Base-by-base conservation (phyloP, 1,284 basidiomycete species). In the Rhodotorula sp. region DNA sequence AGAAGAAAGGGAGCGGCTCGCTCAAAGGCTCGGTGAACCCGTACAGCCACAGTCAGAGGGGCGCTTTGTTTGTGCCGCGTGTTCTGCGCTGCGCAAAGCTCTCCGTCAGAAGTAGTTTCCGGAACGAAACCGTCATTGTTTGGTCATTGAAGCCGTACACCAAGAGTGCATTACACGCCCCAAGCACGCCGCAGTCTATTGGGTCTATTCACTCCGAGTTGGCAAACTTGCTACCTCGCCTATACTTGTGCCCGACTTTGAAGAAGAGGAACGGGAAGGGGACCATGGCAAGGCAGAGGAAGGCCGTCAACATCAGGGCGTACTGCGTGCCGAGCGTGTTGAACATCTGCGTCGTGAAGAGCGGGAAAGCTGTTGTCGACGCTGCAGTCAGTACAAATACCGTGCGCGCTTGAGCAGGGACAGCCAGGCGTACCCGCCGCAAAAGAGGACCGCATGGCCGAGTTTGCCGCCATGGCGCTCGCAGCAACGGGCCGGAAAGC, bases 381-480 rank as follows among this genome's bases (percentile, higher is more conserved):
- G 46, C 2, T 7, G 17, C 5, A 16, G 21, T 16, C 17, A 27
- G 45, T 25, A 14, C 14, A 34, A 7, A 14, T 19, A 3, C 25
- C 13, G 50, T 14, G 34, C 13, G 42, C 58, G 41, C 23, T 7
- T 16, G 4, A 13, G 1, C 41, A 23, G 21, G 17, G 34, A 44
- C 41, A 27, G 49, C 21, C 7, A 13, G 9, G 27, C 63, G 48
- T n/a, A 66, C 84, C 88, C 0, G 88, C 88, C 0, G 90, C 90
- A 73, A 92, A 91, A 0, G 84, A 80, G 2, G 85, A 87, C 2
- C 91, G 84, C 77, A 90, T 79, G 17, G 88, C 88, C 50, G 85
- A 88, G 79, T 92, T 92, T 45, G 87, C 84, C 0, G 90, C 89
- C 86, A 92, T 88, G 0, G 90, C 90, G 16, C 86, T 88, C 2